Conservation (phyloP, 2,329 filamentous ascomycete genomes). For the Ceratocystis harringtonii region DNA sequence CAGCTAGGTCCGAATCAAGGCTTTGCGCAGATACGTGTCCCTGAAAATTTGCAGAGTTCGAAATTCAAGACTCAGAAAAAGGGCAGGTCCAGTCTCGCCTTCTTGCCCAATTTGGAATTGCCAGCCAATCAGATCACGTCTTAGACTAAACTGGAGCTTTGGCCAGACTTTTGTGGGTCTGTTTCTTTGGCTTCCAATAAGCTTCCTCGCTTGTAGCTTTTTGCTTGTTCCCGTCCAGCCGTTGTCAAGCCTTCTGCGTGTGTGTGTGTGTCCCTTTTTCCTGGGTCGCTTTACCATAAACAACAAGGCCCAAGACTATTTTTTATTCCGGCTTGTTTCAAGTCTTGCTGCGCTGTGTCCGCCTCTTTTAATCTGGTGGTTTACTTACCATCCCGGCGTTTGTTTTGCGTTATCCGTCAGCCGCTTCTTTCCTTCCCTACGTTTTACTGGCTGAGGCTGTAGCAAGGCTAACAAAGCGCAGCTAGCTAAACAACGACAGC, state of each 20-base stretch:
- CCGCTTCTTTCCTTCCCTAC: not conserved
- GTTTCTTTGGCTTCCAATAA: not conserved
- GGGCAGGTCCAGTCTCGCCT: not conserved
- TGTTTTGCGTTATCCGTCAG: not conserved
- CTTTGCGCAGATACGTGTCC: not conserved
- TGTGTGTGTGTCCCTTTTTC: not conserved
- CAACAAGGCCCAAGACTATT: not conserved
- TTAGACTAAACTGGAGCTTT: not conserved
- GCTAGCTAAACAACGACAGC: not conserved
- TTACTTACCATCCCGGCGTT: not conserved
- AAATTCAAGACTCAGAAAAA: not conserved
- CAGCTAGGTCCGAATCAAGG: not conserved
- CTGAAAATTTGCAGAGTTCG: not conserved
- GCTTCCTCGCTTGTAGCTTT: not conserved
- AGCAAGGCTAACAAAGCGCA: not conserved
- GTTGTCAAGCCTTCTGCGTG: not conserved
- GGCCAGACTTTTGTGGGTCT: not conserved
- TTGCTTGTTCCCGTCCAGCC: not conserved
- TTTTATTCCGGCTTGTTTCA: not conserved
- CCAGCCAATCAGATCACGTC: not conserved
- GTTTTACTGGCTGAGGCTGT: not conserved
- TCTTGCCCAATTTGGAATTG: conserved; percentile 2
- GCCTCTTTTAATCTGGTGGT: not conserved
- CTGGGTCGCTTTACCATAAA: not conserved
- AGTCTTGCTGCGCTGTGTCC: not conserved